Percentiles rank a stretch among this genome's conserved stretches.
These are phyloP conservation scores for Oryza meridionalis DNA, from an alignment of 176 grass and related monocot species.

Conservation along the genomic window DNA sequence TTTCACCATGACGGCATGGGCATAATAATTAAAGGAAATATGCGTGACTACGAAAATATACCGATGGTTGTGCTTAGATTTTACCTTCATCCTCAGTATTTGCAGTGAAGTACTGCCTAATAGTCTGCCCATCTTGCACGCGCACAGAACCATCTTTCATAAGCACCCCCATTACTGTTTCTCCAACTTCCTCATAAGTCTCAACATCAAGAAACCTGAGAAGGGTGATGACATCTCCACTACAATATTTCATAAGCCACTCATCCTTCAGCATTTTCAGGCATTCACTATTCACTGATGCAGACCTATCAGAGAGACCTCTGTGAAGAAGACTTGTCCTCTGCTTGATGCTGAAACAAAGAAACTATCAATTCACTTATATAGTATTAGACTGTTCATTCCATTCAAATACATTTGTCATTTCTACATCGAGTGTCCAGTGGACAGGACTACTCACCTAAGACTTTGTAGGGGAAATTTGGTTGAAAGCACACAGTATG, in stretches of 20 bases:
- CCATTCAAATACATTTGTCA: constrained; percentile 2
- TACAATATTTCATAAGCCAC: constrained; percentile 86
- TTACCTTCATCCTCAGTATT: constrained; percentile 60
- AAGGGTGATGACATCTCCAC: constrained; percentile 60
- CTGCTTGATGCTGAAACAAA: constrained; percentile 89
- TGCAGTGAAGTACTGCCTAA: constrained; percentile 59
- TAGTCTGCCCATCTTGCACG: constrained; percentile 69
- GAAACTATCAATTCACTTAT: constrained; percentile 17
- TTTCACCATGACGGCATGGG: neutral
- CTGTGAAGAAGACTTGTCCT: constrained; percentile 87
- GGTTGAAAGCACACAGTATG: constrained; percentile 70
- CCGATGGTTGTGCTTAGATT: constrained; percentile 1
- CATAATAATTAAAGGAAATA: constrained; percentile 19
- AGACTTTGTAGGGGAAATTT: constrained; percentile 95
- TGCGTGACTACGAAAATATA: constrained; percentile 5
- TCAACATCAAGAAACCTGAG: constrained; percentile 92
- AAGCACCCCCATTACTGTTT: constrained; percentile 74
- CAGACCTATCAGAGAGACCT: constrained; percentile 76
- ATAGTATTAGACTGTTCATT: constrained; percentile 2
- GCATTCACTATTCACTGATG: constrained; percentile 65
- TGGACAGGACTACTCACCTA: constrained; percentile 53
- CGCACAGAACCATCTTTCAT: constrained; percentile 70
- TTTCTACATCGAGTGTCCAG: constrained; percentile 1
- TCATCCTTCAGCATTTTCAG: constrained; percentile 95
- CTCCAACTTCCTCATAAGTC: constrained; percentile 90